Evolutionary conservation across 202 grass and related monocot species (phyloP).

Genomic region (Dendrocalamus latiflorus): DNA sequence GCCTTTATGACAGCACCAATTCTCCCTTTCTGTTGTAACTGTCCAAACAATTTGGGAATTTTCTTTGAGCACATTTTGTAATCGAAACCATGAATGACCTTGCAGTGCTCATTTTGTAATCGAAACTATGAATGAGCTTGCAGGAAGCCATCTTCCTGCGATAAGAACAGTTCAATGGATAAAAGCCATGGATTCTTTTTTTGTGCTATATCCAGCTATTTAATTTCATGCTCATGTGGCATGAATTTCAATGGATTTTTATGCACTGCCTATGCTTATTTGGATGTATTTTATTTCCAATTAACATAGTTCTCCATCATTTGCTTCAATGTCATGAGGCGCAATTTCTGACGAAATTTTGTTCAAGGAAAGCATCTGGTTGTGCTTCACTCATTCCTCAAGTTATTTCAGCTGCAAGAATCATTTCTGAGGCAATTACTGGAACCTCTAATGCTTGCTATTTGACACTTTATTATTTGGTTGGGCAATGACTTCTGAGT

Average conservation of each 20-base stretch:
- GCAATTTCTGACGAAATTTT: background rate
- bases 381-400: background rate
- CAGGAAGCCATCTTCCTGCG: background rate
- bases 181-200: background rate
- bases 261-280: background rate
- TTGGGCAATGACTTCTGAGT: background rate
- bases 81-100: too few species aligned
- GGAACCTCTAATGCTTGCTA: background rate
- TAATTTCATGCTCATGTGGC: background rate
- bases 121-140: background rate
- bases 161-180: background rate
- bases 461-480: background rate
- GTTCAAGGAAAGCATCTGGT: background rate
- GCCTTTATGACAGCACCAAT: conserved; percentile 60
- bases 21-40: conserved; percentile 4
- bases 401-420: background rate
- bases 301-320: background rate
- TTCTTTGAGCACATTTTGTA: too few species aligned
- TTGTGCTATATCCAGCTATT: background rate
- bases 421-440: background rate
- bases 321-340: background rate
- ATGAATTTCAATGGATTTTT: background rate
- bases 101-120: conserved; percentile 4
- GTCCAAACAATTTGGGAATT: background rate
- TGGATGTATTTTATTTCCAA: background rate